Evolutionary conservation across 2,329 filamentous ascomycete genomes (phyloP).

Genomic region (Dothideomycetidae sp.): DNA sequence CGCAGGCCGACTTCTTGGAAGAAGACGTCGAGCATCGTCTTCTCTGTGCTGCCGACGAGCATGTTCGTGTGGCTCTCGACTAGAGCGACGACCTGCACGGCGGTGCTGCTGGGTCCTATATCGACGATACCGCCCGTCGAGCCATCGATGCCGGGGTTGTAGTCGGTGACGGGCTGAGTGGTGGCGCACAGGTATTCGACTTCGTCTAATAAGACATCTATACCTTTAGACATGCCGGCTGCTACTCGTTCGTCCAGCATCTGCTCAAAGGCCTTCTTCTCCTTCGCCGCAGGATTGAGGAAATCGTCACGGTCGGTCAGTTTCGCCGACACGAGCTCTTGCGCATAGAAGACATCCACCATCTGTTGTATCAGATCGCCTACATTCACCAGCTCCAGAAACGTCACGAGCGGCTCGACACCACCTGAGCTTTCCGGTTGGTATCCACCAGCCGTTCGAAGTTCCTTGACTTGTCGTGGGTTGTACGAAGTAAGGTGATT

Average conservation of each 20-base stretch:
- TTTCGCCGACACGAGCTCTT: conserved; percentile 71
- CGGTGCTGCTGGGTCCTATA: conserved; percentile 65
- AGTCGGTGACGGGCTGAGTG: conserved; percentile 73
- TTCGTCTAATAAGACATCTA: conserved; percentile 96
- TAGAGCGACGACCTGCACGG: conserved; percentile 66
- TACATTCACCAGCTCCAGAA: conserved; percentile 94
- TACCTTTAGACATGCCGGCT: conserved; percentile 89
- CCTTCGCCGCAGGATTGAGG: conserved; percentile 74
- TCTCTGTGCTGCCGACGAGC: conserved; percentile 89
- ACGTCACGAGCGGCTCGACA: conserved; percentile 84
- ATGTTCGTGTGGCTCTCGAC: conserved; percentile 82
- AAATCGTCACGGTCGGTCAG: conserved; percentile 91
- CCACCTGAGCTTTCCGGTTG: conserved; percentile 26
- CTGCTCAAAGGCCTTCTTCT: conserved; percentile 97
- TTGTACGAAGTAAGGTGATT: conserved; percentile 84
- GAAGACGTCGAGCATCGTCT: conserved; percentile 96
- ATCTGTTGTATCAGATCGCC: conserved; percentile 97
- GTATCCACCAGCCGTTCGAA: conserved; percentile 4
- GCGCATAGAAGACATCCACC: conserved; percentile 97
- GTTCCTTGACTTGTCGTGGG: conserved; percentile 34
- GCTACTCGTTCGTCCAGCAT: conserved; percentile 96
- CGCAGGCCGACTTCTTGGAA: conserved; percentile 93
- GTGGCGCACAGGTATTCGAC: conserved; percentile 91
- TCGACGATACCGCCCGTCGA: conserved; percentile 26
- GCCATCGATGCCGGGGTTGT: conserved; percentile 51